A percentile compares a stretch with the other conserved stretches of the same genome.
Conservation (phyloP, 139 green algal species). For the Volvox reticuliferus region DNA sequence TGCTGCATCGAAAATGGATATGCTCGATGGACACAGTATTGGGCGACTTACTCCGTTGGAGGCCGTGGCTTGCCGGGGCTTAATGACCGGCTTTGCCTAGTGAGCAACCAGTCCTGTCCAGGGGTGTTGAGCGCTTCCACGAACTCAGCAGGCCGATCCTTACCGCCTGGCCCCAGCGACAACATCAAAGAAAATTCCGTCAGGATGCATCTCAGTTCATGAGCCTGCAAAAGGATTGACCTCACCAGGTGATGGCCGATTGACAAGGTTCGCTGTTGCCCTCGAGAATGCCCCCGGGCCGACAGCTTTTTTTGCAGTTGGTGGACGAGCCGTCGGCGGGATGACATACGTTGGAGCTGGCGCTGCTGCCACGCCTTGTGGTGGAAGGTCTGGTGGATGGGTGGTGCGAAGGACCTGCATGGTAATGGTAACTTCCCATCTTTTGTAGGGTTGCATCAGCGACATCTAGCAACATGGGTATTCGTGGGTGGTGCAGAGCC, state of each 20-base stretch:
- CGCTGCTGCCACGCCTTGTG: constrained; percentile 55
- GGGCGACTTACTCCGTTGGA: background rate
- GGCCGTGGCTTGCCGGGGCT: background rate
- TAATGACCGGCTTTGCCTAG: background rate
- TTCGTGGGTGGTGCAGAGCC: too few species aligned
- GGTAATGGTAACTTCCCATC: too few species aligned
- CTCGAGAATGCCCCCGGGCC: constrained; percentile 33
- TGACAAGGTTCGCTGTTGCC: background rate
- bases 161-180: background rate
- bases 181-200: too few species aligned
- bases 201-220: background rate
- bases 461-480: too few species aligned
- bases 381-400: constrained; percentile 52
- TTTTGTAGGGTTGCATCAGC: too few species aligned
- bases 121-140: constrained; percentile 48
- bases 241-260: background rate
- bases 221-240: background rate
- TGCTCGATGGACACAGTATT: too few species aligned
- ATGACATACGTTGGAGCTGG: constrained; percentile 58
- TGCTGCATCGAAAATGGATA: too few species aligned
- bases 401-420: constrained; percentile 55
- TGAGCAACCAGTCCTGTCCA: constrained; percentile 48
- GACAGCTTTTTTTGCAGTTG: constrained; percentile 16
- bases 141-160: background rate
- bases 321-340: background rate